Evolutionary conservation across 208 protist species (phyloP).

Genomic region (Kentomonas sorsogonicus): DNA sequence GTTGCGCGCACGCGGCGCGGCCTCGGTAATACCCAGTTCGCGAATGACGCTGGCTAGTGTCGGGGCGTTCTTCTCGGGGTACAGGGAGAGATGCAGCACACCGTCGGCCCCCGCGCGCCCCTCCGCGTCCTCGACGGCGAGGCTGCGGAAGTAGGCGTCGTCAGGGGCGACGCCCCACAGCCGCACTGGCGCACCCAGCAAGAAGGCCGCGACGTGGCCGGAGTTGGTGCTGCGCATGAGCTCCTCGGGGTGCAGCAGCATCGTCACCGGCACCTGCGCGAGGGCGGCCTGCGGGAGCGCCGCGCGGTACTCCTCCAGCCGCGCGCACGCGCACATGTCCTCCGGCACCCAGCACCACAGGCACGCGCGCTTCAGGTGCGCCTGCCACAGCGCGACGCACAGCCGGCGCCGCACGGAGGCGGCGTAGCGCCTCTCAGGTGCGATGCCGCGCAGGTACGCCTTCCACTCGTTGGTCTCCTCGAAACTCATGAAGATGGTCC

Average conservation of each 20-base stretch:
- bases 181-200: constrained; percentile 55
- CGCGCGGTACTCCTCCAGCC: constrained; percentile 35
- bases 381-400: constrained; percentile 38
- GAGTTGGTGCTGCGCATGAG: constrained; percentile 81
- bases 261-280: constrained; percentile 36
- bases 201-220: constrained; percentile 72
- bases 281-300: constrained; percentile 20
- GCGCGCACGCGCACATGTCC: constrained; percentile 56
- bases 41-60: too few relatives aligned
- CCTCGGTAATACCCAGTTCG: too few relatives aligned
- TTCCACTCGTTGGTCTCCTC: constrained; percentile 69
- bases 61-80: constrained; percentile 29
- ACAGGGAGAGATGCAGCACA: constrained; percentile 34
- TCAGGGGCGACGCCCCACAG: constrained; percentile 73
- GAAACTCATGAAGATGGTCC: constrained; percentile 53
- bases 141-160: constrained; percentile 30
- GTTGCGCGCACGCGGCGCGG: too few relatives aligned
- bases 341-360: constrained; percentile 77
- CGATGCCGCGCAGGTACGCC: constrained; percentile 32
- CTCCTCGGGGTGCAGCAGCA: constrained; percentile 76
- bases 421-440: constrained; percentile 25
- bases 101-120: not conserved
- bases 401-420: constrained; percentile 55
- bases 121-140: not conserved
- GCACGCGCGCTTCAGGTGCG: constrained; percentile 38